A percentile compares a stretch with the other conserved stretches of the same genome.
These are phyloP conservation scores for Amaranthus cruentus DNA, from an alignment of 148 eudicot genomes.

Conservation along the genomic window DNA sequence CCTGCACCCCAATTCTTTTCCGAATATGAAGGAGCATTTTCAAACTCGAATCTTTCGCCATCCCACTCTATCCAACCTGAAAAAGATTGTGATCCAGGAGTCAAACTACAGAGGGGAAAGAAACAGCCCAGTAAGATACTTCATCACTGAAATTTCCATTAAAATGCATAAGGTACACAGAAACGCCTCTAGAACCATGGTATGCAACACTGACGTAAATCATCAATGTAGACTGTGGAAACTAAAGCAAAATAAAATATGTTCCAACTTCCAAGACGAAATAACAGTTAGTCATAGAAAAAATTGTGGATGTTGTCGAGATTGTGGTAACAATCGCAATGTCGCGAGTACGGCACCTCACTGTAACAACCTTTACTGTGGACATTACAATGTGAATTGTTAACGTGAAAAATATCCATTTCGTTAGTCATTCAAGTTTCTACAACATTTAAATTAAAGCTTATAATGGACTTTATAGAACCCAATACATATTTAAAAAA, in stretches of 20 bases:
- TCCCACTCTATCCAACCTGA: slow-evolving; percentile 99
- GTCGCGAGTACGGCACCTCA: too few species aligned
- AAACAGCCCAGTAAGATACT: not conserved
- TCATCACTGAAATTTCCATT: not conserved
- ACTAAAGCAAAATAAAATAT: not conserved
- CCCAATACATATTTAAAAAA: too few species aligned
- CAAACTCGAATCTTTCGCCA: slow-evolving; percentile 82
- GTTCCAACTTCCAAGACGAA: not conserved
- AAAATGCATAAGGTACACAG: slow-evolving; percentile 3
- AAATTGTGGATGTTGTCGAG: too few species aligned
- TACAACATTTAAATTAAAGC: too few species aligned
- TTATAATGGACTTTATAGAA: too few species aligned
- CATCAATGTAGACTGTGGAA: not conserved
- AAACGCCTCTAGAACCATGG: not conserved
- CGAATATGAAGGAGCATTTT: slow-evolving; percentile 91
- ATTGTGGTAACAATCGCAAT: too few species aligned
- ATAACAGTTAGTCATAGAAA: not conserved
- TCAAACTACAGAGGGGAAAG: not conserved
- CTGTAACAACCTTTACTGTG: too few species aligned
- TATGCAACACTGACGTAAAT: not conserved
- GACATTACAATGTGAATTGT: too few species aligned
- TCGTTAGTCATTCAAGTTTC: too few species aligned
- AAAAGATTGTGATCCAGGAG: slow-evolving; percentile 20
- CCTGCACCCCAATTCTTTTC: slow-evolving; percentile 98
- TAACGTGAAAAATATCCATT: too few species aligned